Conservation (phyloP, 2,329 filamentous ascomycete species). For the Colletotrichum gloeosporioides region DNA sequence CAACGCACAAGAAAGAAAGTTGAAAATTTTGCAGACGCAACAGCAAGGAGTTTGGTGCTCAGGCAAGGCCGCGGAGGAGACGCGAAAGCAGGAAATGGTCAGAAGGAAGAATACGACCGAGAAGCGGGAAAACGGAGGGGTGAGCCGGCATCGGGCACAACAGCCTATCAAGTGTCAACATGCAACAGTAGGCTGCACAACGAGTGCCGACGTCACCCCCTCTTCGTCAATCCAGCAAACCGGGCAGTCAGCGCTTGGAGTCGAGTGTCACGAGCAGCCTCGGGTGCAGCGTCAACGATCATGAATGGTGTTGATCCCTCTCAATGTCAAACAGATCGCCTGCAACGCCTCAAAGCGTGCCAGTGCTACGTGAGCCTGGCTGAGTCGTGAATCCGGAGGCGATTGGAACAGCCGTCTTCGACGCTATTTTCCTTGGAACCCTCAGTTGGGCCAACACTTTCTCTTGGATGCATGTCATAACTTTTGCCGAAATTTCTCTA, state of each 20-base stretch:
- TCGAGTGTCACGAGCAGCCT: slow-evolving; percentile 5
- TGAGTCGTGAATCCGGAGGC: not conserved
- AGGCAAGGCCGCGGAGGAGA: not conserved
- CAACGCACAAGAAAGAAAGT: not conserved
- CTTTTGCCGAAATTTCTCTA: not conserved
- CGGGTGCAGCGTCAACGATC: not conserved
- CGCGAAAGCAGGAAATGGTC: not conserved
- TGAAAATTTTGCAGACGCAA: not conserved
- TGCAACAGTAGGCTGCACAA: not conserved
- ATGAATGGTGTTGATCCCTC: not conserved
- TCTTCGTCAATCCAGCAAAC: not conserved
- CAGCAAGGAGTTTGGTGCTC: not conserved
- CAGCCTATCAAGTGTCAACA: not conserved
- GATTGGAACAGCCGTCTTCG: not conserved
- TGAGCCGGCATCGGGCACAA: not conserved
- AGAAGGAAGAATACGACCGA: not conserved
- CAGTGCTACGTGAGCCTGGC: not conserved
- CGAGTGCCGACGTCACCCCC: not conserved
- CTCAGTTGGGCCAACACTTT: not conserved
- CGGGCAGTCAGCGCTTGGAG: not conserved
- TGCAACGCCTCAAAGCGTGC: not conserved
- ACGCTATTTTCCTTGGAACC: not conserved
- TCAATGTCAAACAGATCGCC: not conserved
- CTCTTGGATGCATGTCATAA: not conserved
- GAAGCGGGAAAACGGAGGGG: not conserved